Conservation (phyloP, 306 rosid genomes). For the Pyrus betulifolia region DNA sequence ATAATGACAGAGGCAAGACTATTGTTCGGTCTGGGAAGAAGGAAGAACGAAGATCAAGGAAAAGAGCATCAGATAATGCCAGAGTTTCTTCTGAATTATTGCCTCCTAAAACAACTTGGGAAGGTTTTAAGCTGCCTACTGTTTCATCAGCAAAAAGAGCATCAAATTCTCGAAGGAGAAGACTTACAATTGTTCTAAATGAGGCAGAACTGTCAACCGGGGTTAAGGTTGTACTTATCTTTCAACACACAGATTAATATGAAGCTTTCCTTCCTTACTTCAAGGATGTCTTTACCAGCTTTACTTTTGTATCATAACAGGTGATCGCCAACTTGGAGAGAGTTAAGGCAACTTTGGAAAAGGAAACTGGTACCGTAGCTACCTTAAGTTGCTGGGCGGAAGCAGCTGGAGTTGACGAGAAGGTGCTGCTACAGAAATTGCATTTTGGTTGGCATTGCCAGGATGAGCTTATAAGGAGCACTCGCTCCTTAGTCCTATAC, state of each 20-base stretch:
- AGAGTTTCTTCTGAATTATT: slow-evolving; percentile 21
- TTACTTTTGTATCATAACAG: slow-evolving; percentile 25
- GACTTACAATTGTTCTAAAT: slow-evolving; percentile 37
- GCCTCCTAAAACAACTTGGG: slow-evolving; percentile 21
- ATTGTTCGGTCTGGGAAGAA: slow-evolving; percentile 50
- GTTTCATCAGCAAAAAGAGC: slow-evolving; percentile 36
- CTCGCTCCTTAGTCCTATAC: slow-evolving; percentile 62
- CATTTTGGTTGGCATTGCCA: slow-evolving; percentile 59
- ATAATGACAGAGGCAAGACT: slow-evolving; percentile 12
- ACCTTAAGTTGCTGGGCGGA: slow-evolving; percentile 78
- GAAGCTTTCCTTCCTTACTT: not conserved
- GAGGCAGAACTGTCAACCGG: slow-evolving; percentile 76
- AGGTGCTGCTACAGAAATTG: slow-evolving; percentile 45
- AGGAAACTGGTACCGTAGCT: slow-evolving; percentile 45
- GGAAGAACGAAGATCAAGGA: slow-evolving; percentile 43
- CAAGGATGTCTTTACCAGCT: not conserved
- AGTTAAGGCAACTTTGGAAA: slow-evolving; percentile 53
- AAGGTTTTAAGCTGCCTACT: slow-evolving; percentile 9
- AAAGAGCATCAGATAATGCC: slow-evolving; percentile 17
- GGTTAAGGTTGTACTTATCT: slow-evolving; percentile 53
- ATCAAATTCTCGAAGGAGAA: slow-evolving; percentile 35
- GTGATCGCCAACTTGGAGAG: slow-evolving; percentile 64
- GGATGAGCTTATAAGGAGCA: slow-evolving; percentile 73
- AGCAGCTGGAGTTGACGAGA: slow-evolving; percentile 60
- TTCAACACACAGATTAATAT: not conserved